Base-by-base conservation (phyloP, 2,329 filamentous ascomycete genomes). In the Dendryphion nanum region DNA sequence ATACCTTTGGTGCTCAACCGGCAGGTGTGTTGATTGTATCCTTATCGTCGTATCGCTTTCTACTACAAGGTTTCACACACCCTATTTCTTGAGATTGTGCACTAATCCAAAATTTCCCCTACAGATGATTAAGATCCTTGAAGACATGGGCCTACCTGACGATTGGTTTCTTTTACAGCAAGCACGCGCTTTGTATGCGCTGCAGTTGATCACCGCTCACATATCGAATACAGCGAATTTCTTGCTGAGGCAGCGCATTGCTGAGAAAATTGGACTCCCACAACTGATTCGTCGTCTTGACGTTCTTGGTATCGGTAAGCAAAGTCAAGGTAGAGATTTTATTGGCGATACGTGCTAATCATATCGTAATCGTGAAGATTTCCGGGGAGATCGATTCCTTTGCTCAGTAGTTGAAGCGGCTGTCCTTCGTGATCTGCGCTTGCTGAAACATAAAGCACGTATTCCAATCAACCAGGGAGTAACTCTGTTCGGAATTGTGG, bases 401-500 rank as follows among this genome's bases (percentile, higher is more conserved):
- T 77, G 78, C 15, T 34, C 30, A 4, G 28, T 83, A 0, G 75
- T 91, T 0, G 84, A 91, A 51, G 74, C 85, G 10, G 71, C 81
- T 7, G 71, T 89, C 1, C 64, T 91, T 4, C 71, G 75, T 1
- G 82, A 88, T 48, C 68, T 94, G 4, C 78, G 86, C 1, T 71
- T 85, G 14, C 68, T 94, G 29, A 94, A 93, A 59, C 80, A 91
- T 64, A 83, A 82, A 43, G 80, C 85, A 0, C 77, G 85, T 2
- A 91, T 93, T 18, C 81, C 78, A 0, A 77, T 93, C 0, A 64
- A 75, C 0, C 60, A 82, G 10, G 88, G 85, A 0, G 76, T 83
- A 14, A 89, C 86, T 0, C 70, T 93, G 0, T 89, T 87, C 50
- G 87, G 88, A 0, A 72, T 91, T 34, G 85, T 91, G 78, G 88